Percentiles rank a stretch among this genome's conserved stretches.
Evolutionary conservation across 805 yeast genomes (phyloP).

Genomic region (Ogataea paradorogensis): DNA sequence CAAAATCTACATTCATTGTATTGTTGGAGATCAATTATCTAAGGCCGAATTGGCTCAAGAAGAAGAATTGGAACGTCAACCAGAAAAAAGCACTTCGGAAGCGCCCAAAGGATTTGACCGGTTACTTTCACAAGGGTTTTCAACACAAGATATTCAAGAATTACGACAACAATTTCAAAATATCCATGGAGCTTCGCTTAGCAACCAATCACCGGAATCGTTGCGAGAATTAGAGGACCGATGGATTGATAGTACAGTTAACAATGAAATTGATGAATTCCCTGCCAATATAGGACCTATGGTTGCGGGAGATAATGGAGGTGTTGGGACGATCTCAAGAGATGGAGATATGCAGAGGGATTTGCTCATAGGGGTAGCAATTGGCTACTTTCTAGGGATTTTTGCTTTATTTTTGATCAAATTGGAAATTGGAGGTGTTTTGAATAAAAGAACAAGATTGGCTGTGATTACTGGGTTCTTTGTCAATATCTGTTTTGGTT

Average conservation of each 20-base stretch:
- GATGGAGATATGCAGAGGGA: constrained; percentile 51
- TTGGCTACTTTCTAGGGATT: constrained; percentile 77
- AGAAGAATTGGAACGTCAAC: constrained; percentile 54
- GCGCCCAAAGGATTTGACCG: constrained; percentile 86
- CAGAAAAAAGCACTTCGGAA: constrained; percentile 51
- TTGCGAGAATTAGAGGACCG: constrained; percentile 73
- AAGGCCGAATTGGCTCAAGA: constrained; percentile 58
- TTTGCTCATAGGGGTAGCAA: constrained; percentile 61
- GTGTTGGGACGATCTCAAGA: constrained; percentile 31
- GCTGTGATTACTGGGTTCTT: constrained; percentile 70
- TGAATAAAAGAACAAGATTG: constrained; percentile 61
- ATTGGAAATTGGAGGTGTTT: constrained; percentile 52
- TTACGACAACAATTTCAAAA: constrained; percentile 71
- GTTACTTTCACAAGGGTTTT: constrained; percentile 76
- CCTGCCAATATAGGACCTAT: constrained; percentile 32
- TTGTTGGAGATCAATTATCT: constrained; percentile 64
- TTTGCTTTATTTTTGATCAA: constrained; percentile 61
- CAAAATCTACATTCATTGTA: constrained; percentile 70
- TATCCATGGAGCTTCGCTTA: constrained; percentile 51
- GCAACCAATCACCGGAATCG: constrained; percentile 41
- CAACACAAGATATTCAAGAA: constrained; percentile 69
- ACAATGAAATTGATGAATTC: constrained; percentile 47
- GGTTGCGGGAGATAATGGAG: constrained; percentile 9
- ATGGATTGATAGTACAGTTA: constrained; percentile 81
- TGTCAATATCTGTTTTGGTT: constrained; percentile 65